Conservation (phyloP, 768 basidiomycete species). For the Boletus subcaerulescens region DNA sequence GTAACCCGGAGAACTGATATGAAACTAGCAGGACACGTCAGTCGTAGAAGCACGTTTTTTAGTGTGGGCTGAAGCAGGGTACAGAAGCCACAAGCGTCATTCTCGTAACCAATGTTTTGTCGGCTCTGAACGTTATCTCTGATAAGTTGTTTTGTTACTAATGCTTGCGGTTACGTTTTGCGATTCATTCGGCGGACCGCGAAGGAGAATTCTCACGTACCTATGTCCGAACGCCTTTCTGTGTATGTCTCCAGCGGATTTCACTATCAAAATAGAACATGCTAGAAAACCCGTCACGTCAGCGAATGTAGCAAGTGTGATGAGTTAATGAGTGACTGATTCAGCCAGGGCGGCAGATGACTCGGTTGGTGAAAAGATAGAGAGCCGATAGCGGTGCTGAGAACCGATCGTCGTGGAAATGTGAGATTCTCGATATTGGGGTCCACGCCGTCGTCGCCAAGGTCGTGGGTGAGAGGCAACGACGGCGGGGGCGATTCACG, state of each 20-base stretch:
- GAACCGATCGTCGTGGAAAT: slow-evolving; percentile 21
- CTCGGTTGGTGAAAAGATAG: neutral
- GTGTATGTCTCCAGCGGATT: neutral
- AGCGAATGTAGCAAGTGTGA: no score
- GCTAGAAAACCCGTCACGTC: no score
- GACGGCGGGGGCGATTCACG: neutral
- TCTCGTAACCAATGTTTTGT: slow-evolving; percentile 10
- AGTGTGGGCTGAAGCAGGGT: slow-evolving; percentile 3
- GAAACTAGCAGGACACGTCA: neutral
- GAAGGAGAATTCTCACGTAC: neutral
- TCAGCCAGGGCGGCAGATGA: no score
- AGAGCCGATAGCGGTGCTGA: neutral
- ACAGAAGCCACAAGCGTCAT: neutral
- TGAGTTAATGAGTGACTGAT: no score
- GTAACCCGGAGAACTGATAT: neutral
- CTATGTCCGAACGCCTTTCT: neutral
- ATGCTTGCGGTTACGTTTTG: neutral
- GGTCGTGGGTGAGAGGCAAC: slow-evolving; percentile 9
- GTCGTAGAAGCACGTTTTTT: neutral
- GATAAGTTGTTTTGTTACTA: neutral
- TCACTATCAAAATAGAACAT: no score
- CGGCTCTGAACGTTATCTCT: slow-evolving; percentile 14
- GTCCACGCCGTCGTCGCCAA: slow-evolving; percentile 11
- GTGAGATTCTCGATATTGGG: neutral
- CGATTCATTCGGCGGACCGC: neutral